phyloP scores from a whole-genome alignment of 2,329 filamentous ascomycete species.

The Diaporthe citriasiana region DNA sequence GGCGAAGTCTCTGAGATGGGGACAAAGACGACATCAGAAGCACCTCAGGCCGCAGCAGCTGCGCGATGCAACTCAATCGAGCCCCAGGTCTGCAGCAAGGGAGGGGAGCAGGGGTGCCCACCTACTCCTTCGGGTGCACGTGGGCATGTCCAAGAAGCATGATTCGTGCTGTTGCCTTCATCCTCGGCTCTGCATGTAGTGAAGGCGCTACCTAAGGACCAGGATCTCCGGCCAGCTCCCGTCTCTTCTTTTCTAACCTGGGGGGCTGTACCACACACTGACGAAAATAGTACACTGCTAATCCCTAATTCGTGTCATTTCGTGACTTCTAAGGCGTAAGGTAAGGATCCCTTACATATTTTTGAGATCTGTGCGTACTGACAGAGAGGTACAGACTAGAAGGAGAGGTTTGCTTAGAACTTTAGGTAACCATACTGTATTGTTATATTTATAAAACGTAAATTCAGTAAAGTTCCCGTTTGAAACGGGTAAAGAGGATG shows the following conservation, averaged over 20 bases:
- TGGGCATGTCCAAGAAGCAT: slow-evolving; percentile 16
- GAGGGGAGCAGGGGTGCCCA: slow-evolving; percentile 30
- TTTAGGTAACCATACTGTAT: too few relatives aligned
- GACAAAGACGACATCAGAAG: slow-evolving; percentile 22
- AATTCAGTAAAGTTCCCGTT: too few relatives aligned
- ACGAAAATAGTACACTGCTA: too few relatives aligned
- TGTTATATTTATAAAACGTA: too few relatives aligned
- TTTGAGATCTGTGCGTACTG: too few relatives aligned
- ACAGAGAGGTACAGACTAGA: too few relatives aligned
- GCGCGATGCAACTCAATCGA: slow-evolving; percentile 30
- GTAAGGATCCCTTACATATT: too few relatives aligned
- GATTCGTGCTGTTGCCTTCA: slow-evolving; percentile 7
- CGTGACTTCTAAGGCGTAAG: too few relatives aligned
- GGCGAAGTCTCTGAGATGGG: slow-evolving; percentile 16
- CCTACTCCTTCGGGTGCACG: slow-evolving; percentile 36
- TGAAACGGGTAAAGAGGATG: too few relatives aligned
- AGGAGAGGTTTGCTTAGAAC: too few relatives aligned
- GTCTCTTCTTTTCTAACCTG: background rate
- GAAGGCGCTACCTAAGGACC: background rate
- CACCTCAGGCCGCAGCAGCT: slow-evolving; percentile 21
- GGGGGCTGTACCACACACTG: background rate
- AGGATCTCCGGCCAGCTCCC: slow-evolving; percentile 15
- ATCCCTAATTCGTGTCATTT: too few relatives aligned
- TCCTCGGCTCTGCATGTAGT: slow-evolving; percentile 3
- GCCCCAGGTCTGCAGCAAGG: slow-evolving; percentile 24